These are phyloP conservation scores for Alternaria incomplexa DNA, from an alignment of 2,329 filamentous ascomycete species.

Conservation along the genomic window DNA sequence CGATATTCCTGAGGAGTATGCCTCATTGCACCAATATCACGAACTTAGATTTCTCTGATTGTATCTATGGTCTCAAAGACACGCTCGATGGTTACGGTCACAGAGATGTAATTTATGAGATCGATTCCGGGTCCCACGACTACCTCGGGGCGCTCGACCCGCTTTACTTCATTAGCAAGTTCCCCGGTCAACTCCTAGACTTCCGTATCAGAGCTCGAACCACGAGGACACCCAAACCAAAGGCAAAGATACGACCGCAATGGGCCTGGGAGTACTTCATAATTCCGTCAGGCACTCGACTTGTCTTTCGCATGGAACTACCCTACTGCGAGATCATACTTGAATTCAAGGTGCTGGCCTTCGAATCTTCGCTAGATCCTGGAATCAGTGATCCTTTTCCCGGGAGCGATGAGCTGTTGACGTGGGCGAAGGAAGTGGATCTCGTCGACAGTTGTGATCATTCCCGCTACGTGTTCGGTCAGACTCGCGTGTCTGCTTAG, in stretches of 20 bases:
- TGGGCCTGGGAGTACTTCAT: neutral
- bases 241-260: neutral
- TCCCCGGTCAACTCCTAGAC: neutral
- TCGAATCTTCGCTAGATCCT: neutral
- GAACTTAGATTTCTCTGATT: neutral
- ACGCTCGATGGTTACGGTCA: neutral
- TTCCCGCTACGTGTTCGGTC: neutral
- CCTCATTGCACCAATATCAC: neutral
- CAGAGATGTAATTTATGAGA: neutral
- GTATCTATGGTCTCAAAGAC: neutral
- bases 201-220: neutral
- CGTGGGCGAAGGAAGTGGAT: neutral
- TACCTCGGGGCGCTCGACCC: neutral
- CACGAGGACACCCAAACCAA: rapidly evolving
- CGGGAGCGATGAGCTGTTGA: neutral
- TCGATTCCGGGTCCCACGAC: neutral
- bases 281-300: neutral
- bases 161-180: neutral
- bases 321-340: neutral
- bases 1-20: neutral
- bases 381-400: neutral
- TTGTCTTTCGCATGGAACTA: neutral
- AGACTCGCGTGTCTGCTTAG: neutral
- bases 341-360: neutral
- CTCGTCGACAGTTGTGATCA: neutral